Evolutionary conservation across 2,329 filamentous ascomycete species (phyloP).

Genomic region (Sporothrix pseudoabietina): DNA sequence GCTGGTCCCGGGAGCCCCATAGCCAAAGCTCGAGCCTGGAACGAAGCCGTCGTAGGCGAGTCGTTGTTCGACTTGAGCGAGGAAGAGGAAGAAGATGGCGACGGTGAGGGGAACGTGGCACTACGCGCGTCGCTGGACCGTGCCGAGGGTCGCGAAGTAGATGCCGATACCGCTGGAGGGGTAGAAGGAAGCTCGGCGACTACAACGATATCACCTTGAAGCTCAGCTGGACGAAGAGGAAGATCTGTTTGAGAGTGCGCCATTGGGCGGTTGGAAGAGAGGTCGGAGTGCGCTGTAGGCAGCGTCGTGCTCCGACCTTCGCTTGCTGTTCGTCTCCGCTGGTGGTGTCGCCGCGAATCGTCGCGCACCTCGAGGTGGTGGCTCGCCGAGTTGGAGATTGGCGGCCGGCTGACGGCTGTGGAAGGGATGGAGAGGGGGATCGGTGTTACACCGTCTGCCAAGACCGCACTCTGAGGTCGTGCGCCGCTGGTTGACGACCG

Average conservation of each 20-base stretch:
- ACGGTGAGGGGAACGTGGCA: conserved; percentile 15
- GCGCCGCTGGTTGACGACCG: conserved; percentile 41
- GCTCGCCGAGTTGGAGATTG: conserved; percentile 46
- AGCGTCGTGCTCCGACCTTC: conserved; percentile 58
- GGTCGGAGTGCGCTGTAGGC: conserved; percentile 42
- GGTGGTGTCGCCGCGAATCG: conserved; percentile 45
- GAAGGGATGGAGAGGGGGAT: not conserved
- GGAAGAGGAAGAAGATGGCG: conserved; percentile 26
- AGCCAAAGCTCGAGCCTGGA: conserved; percentile 41
- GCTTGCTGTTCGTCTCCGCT: conserved; percentile 56
- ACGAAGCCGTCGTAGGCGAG: conserved; percentile 36
- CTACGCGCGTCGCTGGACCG: conserved; percentile 19
- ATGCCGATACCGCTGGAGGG: not conserved
- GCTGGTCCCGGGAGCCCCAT: conserved; percentile 26
- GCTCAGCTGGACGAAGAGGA: conserved; percentile 43
- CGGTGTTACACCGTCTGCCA: conserved; percentile 17
- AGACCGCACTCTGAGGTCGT: conserved; percentile 24
- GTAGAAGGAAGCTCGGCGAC: conserved; percentile 17
- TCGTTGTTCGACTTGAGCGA: conserved; percentile 19
- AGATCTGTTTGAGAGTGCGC: conserved; percentile 69
- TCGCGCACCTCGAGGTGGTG: conserved; percentile 53
- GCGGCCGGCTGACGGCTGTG: conserved; percentile 48
- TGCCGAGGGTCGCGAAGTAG: conserved; percentile 30
- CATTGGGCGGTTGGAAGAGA: conserved; percentile 48
- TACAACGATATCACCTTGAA: not conserved